Evolutionary conservation across 1,284 basidiomycete species (phyloP).

Genomic region (Cutaneotrichosporon sp.): DNA sequence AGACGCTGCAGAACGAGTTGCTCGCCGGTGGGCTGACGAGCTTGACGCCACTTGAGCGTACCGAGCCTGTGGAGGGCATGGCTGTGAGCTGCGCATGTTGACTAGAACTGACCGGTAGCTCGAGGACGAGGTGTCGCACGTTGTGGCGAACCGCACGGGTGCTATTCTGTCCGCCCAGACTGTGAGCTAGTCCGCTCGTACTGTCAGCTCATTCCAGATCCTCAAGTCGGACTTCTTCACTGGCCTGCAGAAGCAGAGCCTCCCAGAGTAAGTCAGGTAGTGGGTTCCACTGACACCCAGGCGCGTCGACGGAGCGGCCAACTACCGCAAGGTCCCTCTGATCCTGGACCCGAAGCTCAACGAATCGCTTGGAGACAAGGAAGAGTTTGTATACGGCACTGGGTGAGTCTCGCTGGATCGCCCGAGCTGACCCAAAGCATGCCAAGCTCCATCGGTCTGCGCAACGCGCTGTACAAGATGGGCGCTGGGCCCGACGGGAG

Average conservation of each 20-base stretch:
- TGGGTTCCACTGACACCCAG: conserved; percentile 54
- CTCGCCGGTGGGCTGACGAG: conserved; percentile 74
- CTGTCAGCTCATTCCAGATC: conserved; percentile 59
- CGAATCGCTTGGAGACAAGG: conserved; percentile 51
- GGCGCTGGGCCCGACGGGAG: conserved; percentile 71
- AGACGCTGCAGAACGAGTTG: conserved; percentile 92
- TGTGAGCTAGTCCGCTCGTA: conserved; percentile 39
- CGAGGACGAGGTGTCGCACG: conserved; percentile 81
- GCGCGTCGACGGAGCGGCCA: conserved; percentile 88
- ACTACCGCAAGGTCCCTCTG: conserved; percentile 79
- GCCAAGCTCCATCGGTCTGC: conserved; percentile 56
- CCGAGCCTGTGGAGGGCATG: conserved; percentile 69
- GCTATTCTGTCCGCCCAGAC: conserved; percentile 70
- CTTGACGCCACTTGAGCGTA: conserved; percentile 79
- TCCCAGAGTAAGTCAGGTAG: conserved; percentile 71
- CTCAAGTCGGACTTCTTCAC: conserved; percentile 98
- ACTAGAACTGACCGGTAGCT: conserved; percentile 27
- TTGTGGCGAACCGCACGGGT: conserved; percentile 83
- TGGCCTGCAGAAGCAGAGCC: conserved; percentile 89
- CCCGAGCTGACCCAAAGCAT: conserved; percentile 14
- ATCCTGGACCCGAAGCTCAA: conserved; percentile 53
- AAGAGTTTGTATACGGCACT: conserved; percentile 80
- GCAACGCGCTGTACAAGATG: conserved; percentile 77
- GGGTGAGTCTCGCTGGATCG: conserved; percentile 60
- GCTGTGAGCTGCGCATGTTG: conserved; percentile 62